A percentile compares a stretch with the other conserved stretches of the same genome.
These are phyloP conservation scores for Clonostachys byssicola DNA, from an alignment of 2,329 filamentous ascomycete species.

Conservation along the genomic window DNA sequence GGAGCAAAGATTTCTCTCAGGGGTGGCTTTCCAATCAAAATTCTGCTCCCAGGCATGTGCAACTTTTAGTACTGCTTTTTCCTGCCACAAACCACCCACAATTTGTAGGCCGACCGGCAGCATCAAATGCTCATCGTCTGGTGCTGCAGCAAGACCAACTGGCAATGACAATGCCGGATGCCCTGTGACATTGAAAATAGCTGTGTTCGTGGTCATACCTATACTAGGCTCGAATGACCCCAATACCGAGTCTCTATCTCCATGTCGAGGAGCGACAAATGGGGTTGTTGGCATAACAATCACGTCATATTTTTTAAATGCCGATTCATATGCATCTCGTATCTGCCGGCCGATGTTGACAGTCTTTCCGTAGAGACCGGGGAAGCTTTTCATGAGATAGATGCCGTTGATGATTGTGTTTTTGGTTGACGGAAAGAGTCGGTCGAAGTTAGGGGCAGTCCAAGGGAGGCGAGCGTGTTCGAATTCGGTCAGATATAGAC, in stretches of 20 bases:
- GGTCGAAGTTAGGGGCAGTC: conserved; percentile 41
- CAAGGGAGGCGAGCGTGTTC: conserved; percentile 41
- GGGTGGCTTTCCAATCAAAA: not conserved
- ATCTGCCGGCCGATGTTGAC: conserved; percentile 42
- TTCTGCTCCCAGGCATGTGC: conserved; percentile 40
- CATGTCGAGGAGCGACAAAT: conserved; percentile 37
- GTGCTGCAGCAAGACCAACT: conserved; percentile 36
- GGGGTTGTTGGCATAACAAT: conserved; percentile 45
- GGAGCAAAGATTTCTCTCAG: not conserved
- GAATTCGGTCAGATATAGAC: conserved; percentile 43
- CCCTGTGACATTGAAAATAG: conserved; percentile 51
- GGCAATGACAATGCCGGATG: conserved; percentile 51
- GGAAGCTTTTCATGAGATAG: conserved; percentile 38
- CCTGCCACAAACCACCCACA: conserved; percentile 46
- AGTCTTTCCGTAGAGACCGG: conserved; percentile 39
- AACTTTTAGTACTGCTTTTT: conserved; percentile 35
- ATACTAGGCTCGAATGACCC: conserved; percentile 45
- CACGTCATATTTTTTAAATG: conserved; percentile 33
- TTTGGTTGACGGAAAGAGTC: conserved; percentile 46
- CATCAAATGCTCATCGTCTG: conserved; percentile 26
- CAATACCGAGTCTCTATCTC: conserved; percentile 27
- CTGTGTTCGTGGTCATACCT: conserved; percentile 51
- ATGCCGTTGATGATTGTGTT: conserved; percentile 49
- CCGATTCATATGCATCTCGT: conserved; percentile 37
- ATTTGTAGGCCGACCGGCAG: conserved; percentile 52